Conservation (phyloP, 106 monocot species). For the Chionographis japonica region DNA sequence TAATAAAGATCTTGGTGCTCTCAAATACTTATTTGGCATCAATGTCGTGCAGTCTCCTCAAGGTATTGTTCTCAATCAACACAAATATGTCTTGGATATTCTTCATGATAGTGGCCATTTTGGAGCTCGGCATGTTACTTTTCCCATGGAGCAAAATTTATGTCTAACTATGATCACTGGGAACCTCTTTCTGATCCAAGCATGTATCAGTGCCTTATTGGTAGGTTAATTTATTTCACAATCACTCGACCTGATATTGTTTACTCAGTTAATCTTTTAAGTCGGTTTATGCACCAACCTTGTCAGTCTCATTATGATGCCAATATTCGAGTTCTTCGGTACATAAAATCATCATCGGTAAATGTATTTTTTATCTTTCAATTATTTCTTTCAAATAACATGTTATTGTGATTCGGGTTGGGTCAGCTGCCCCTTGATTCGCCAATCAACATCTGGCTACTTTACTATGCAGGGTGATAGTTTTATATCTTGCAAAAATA, state of each 20-base stretch:
- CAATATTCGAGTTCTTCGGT: too few species aligned
- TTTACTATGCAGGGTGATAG: neutral
- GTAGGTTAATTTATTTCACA: neutral
- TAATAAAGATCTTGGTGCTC: neutral
- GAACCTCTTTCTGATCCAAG: neutral
- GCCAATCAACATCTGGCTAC: too few species aligned
- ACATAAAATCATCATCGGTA: too few species aligned
- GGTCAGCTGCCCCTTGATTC: too few species aligned
- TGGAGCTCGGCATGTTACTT: neutral
- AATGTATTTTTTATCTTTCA: too few species aligned
- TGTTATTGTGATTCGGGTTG: too few species aligned
- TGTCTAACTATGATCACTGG: neutral
- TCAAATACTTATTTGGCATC: neutral
- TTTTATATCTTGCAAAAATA: neutral
- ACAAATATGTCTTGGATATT: neutral
- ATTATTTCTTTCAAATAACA: too few species aligned
- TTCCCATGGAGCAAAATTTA: neutral
- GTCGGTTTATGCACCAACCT: constrained; percentile 2
- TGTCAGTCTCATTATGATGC: neutral
- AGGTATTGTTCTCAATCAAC: neutral
- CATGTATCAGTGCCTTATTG: neutral
- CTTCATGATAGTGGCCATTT: neutral
- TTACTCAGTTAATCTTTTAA: neutral
- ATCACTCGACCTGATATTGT: neutral
- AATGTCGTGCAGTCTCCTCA: neutral